Percentiles rank a stretch among this genome's conserved stretches.
phyloP scores from a whole-genome alignment of 495 filamentous ascomycete species.

The Neurospora cerealis region DNA sequence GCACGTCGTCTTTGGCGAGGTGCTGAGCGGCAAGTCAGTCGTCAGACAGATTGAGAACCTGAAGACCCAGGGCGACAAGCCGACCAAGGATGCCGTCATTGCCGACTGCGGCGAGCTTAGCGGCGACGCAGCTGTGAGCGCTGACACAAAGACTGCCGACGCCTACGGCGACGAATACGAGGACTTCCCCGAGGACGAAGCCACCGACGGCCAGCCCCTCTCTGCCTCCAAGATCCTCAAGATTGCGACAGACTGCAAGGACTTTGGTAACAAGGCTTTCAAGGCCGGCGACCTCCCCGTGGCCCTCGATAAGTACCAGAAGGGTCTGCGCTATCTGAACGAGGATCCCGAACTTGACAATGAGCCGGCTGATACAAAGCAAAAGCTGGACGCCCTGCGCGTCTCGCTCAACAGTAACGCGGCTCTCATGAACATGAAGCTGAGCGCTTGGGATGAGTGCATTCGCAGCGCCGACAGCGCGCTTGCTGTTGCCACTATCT shows the following conservation, averaged over 20 bases:
- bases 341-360: constrained; percentile 69
- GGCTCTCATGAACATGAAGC: constrained; percentile 63
- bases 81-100: constrained; percentile 60
- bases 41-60: constrained; percentile 87
- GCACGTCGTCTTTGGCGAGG: constrained; percentile 97
- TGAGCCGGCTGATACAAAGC: constrained; percentile 55
- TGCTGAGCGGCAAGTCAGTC: constrained; percentile 83
- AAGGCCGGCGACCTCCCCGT: constrained; percentile 60
- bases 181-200: constrained; percentile 83
- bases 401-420: constrained; percentile 31
- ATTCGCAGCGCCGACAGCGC: constrained; percentile 62
- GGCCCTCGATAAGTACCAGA: constrained; percentile 91
- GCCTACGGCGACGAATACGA: constrained; percentile 85
- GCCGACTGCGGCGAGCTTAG: constrained; percentile 78
- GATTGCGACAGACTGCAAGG: constrained; percentile 83
- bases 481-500: constrained; percentile 52
- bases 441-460: constrained; percentile 58
- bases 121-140: constrained; percentile 52
- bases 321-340: constrained; percentile 88
- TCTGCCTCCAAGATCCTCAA: constrained; percentile 57
- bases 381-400: constrained; percentile 55
- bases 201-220: constrained; percentile 37
- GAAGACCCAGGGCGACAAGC: constrained; percentile 74
- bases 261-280: constrained; percentile 85
- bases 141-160: constrained; percentile 57